Evolutionary conservation across 2,329 filamentous ascomycete species (phyloP).

Genomic region (Colletotrichum sp.): DNA sequence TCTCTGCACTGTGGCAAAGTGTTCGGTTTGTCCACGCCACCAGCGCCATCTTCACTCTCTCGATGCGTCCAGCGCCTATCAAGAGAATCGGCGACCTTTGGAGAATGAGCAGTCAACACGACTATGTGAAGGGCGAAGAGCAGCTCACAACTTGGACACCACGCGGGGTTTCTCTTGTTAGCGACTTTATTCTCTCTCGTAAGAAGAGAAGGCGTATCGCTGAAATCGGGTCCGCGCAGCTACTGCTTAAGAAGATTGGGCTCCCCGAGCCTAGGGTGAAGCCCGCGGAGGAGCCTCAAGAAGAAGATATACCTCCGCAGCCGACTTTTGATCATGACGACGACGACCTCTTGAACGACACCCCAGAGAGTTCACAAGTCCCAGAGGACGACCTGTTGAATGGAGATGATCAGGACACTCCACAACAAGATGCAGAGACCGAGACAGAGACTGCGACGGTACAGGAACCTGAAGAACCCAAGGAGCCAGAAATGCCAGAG

Average conservation of each 20-base stretch:
- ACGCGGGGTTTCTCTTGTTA: slow-evolving; percentile 87
- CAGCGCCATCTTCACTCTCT: slow-evolving; percentile 84
- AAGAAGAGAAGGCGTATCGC: slow-evolving; percentile 76
- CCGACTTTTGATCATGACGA: slow-evolving; percentile 54
- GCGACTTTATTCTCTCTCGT: slow-evolving; percentile 79
- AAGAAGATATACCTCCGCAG: slow-evolving; percentile 39
- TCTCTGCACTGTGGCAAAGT: slow-evolving; percentile 85
- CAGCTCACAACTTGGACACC: slow-evolving; percentile 84
- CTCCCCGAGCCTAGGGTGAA: slow-evolving; percentile 45
- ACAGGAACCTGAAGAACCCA: slow-evolving; percentile 23
- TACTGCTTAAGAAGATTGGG: slow-evolving; percentile 66
- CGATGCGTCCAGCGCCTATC: slow-evolving; percentile 85
- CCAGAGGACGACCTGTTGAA: slow-evolving; percentile 33
- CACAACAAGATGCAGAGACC: slow-evolving; percentile 27
- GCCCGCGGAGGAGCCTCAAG: slow-evolving; percentile 35
- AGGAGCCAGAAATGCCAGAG: slow-evolving; percentile 45
- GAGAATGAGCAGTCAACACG: slow-evolving; percentile 93
- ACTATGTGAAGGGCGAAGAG: slow-evolving; percentile 97
- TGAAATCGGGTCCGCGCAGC: slow-evolving; percentile 80
- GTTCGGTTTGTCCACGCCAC: slow-evolving; percentile 87
- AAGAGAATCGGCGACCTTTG: slow-evolving; percentile 93
- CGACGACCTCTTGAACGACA: slow-evolving; percentile 63
- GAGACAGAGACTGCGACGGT: slow-evolving; percentile 23
- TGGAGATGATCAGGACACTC: slow-evolving; percentile 25
- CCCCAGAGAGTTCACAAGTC: slow-evolving; percentile 56